Conservation (phyloP, 108 stramenopile genomes). For the Chaetoceros tenuissimus region DNA sequence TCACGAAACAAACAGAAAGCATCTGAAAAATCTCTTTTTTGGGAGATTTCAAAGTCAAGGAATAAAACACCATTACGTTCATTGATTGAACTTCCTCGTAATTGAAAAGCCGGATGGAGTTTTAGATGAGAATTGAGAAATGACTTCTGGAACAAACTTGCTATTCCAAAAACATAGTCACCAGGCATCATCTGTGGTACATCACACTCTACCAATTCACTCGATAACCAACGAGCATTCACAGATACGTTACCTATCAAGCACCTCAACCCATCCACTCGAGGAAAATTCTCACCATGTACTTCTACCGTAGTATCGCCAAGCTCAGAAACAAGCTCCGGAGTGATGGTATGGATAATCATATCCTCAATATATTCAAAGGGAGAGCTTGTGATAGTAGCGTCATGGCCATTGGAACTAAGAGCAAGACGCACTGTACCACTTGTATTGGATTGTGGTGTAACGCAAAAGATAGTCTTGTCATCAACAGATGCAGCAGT, state of each 20-base stretch:
- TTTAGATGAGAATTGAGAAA: no score
- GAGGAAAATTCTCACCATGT: background rate
- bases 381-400: background rate
- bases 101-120: no score
- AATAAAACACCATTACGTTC: no score
- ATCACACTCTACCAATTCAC: background rate
- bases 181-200: background rate
- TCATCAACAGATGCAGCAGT: background rate
- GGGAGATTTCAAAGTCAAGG: no score
- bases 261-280: background rate
- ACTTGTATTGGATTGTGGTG: background rate
- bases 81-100: no score
- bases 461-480: background rate
- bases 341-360: background rate
- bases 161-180: background rate
- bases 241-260: background rate
- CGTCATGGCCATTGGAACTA: background rate
- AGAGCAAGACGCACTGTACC: background rate
- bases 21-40: no score
- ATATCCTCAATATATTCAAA: background rate
- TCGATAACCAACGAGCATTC: background rate
- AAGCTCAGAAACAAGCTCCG: background rate
- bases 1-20: no score
- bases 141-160: background rate
- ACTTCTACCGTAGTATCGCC: background rate